Evolutionary conservation across 2,329 filamentous ascomycete genomes (phyloP).

Genomic region (Aspergillus sp.): DNA sequence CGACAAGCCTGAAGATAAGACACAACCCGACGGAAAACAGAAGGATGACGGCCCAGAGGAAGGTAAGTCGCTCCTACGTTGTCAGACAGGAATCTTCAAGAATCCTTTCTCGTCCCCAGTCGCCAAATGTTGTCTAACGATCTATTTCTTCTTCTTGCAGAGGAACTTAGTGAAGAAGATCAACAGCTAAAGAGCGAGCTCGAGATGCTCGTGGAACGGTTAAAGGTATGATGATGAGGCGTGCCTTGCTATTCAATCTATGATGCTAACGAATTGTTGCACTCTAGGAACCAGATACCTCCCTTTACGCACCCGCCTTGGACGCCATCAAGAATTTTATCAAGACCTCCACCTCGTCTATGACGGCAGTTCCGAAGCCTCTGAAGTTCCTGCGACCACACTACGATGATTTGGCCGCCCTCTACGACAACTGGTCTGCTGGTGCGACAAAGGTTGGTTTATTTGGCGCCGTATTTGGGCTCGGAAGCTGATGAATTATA

Average conservation of each 20-base stretch:
- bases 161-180: constrained; percentile 96
- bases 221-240: constrained; percentile 63
- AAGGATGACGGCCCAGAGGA: constrained; percentile 70
- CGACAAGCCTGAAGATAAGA: constrained; percentile 67
- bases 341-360: constrained; percentile 98
- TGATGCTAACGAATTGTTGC: constrained; percentile 26
- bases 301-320: constrained; percentile 86
- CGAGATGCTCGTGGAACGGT: constrained; percentile 93
- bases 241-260: constrained; percentile 8
- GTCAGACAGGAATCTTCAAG: neutral
- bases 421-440: constrained; percentile 85
- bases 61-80: constrained; percentile 44
- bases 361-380: constrained; percentile 98
- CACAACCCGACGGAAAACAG: constrained; percentile 66
- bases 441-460: constrained; percentile 75
- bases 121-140: constrained; percentile 22
- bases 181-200: constrained; percentile 97
- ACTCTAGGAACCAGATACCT: constrained; percentile 74
- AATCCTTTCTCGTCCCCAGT: neutral
- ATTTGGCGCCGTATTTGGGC: neutral
- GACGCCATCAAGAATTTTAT: constrained; percentile 98
- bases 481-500: constrained; percentile 14
- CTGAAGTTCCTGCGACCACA: constrained; percentile 97
- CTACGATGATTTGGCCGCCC: constrained; percentile 82
- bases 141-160: constrained; percentile 52